phyloP scores from a whole-genome alignment of 169 alveolate genomes.

The Cryptosporidium ubiquitum region DNA sequence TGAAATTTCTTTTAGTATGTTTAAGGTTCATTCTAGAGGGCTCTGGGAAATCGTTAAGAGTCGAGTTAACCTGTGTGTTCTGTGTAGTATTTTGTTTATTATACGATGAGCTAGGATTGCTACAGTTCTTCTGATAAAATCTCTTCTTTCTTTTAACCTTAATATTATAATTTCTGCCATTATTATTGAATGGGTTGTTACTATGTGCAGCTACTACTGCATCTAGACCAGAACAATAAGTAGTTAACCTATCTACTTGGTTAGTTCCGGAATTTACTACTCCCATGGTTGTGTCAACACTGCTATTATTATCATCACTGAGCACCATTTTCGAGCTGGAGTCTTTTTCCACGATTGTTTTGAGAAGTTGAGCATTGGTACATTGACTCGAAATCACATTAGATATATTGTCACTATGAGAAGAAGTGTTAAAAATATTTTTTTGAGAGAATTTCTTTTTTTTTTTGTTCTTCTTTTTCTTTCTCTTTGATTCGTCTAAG shows the following conservation, averaged over 20 bases:
- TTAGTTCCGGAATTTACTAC: slow-evolving; percentile 54
- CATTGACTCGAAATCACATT: background rate
- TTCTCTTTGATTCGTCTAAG: slow-evolving; percentile 2
- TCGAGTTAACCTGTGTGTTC: background rate
- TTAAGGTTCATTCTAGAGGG: slow-evolving; percentile 12
- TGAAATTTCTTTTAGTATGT: slow-evolving; percentile 16
- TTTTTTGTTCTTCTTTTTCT: background rate
- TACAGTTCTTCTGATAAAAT: background rate
- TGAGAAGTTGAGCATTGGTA: background rate
- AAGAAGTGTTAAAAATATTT: background rate
- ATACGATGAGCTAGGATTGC: background rate
- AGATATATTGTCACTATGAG: background rate
- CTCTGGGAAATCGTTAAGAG: slow-evolving; percentile 1
- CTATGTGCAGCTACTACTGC: slow-evolving; percentile 67
- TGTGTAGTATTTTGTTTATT: background rate
- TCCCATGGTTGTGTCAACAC: slow-evolving; percentile 71
- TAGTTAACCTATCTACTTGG: slow-evolving; percentile 2
- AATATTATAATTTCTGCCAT: background rate
- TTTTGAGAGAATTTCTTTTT: slow-evolving; percentile 4
- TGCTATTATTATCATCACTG: slow-evolving; percentile 57
- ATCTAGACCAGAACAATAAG: slow-evolving; percentile 38
- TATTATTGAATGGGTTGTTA: slow-evolving; percentile 49
- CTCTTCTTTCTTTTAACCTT: slow-evolving; percentile 58
- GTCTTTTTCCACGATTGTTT: slow-evolving; percentile 20
- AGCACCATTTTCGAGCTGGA: slow-evolving; percentile 6